phyloP scores from a whole-genome alignment of 1,284 basidiomycete species.

The Coriolopsis trogii region DNA sequence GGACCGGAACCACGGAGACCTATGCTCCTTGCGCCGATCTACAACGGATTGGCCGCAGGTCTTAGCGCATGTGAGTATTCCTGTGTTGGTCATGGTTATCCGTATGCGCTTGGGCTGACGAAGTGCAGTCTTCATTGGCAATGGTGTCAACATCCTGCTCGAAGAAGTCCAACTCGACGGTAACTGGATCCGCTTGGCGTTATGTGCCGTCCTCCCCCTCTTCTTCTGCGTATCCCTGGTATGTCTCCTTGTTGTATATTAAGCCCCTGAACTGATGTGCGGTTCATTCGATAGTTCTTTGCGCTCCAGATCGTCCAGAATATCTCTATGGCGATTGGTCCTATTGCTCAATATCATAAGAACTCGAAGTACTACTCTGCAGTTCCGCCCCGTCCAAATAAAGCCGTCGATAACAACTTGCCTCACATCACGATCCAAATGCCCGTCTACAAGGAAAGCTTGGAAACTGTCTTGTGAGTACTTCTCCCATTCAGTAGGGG shows the following conservation, averaged over 20 bases:
- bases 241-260: conserved; percentile 3
- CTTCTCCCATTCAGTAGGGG: background rate
- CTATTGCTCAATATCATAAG: conserved; percentile 51
- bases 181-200: conserved; percentile 44
- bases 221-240: conserved; percentile 48
- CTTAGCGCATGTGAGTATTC: conserved; percentile 37
- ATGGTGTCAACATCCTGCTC: conserved; percentile 44
- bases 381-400: conserved; percentile 42
- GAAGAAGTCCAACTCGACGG: conserved; percentile 50
- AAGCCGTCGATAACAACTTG: conserved; percentile 45
- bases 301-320: conserved; percentile 43
- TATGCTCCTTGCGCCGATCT: conserved; percentile 47
- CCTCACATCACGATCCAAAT: conserved; percentile 59
- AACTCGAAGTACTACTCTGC: conserved; percentile 54
- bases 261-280: conserved; percentile 23
- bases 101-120: conserved; percentile 1
- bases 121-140: conserved; percentile 41
- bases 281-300: conserved; percentile 33
- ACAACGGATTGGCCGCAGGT: conserved; percentile 48
- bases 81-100: too few species aligned
- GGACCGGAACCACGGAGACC: conserved; percentile 38
- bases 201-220: conserved; percentile 43
- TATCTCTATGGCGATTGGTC: conserved; percentile 45
- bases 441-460: conserved; percentile 57
- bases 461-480: conserved; percentile 40